These are phyloP conservation scores for Trichoderma sp. DNA, from an alignment of 2,329 filamentous ascomycete species.

Conservation along the genomic window DNA sequence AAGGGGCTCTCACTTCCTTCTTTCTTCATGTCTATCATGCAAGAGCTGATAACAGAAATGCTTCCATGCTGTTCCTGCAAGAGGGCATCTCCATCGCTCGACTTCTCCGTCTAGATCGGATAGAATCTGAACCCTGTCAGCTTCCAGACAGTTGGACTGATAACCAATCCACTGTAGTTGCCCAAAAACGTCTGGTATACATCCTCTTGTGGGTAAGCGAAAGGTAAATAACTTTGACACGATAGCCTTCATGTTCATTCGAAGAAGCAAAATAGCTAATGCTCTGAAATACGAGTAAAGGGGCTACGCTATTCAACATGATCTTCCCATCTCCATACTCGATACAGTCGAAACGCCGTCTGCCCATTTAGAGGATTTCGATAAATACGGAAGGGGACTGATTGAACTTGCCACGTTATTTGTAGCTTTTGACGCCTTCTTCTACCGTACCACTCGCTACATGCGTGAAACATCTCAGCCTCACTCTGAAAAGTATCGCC, in stretches of 20 bases:
- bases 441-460: conserved; percentile 14
- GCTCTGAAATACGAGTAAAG: neutral
- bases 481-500: conserved; percentile 4
- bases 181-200: conserved; percentile 19
- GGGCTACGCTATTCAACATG: conserved; percentile 24
- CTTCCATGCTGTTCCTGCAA: conserved; percentile 24
- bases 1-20: conserved; percentile 23
- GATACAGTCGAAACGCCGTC: conserved; percentile 16
- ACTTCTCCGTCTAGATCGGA: conserved; percentile 14
- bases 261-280: neutral
- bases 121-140: conserved; percentile 3
- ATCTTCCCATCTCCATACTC: conserved; percentile 21
- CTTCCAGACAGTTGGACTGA: neutral
- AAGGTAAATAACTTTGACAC: conserved; percentile 6
- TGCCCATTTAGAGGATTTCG: conserved; percentile 8
- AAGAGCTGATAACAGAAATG: conserved; percentile 23
- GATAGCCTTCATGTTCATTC: neutral
- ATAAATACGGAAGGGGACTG: conserved; percentile 24
- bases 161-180: neutral
- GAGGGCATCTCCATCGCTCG: conserved; percentile 27
- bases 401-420: conserved; percentile 25
- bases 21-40: conserved; percentile 28
- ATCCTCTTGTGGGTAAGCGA: conserved; percentile 27
- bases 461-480: neutral
- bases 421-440: conserved; percentile 13